These are phyloP conservation scores for Rachicladosporium sp. DNA, from an alignment of 2,329 filamentous ascomycete genomes.

Conservation along the genomic window DNA sequence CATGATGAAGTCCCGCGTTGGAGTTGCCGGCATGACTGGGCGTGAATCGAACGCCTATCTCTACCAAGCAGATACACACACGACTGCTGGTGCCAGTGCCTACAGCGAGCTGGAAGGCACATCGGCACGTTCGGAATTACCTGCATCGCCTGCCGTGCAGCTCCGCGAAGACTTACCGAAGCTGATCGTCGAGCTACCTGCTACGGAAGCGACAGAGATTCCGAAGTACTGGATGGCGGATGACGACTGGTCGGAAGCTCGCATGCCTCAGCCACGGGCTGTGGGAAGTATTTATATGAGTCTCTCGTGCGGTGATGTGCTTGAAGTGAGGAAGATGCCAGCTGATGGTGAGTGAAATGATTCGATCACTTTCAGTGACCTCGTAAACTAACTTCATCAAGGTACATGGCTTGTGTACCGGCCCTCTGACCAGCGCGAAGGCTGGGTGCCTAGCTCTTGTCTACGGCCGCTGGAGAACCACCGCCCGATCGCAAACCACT, in stretches of 20 bases:
- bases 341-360: not conserved
- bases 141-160: not conserved
- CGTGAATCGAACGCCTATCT: too few relatives aligned
- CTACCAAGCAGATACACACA: too few relatives aligned
- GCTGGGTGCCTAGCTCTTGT: conserved; percentile 1
- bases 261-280: not conserved
- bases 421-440: conserved; percentile 1
- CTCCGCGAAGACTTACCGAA: not conserved
- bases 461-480: conserved; percentile 1
- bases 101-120: not conserved
- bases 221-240: conserved; percentile 2
- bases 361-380: not conserved
- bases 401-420: conserved; percentile 1
- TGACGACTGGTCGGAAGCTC: conserved; percentile 1
- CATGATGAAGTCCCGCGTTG: not conserved
- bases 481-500: too few relatives aligned
- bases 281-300: conserved; percentile 2
- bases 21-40: not conserved
- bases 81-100: not conserved
- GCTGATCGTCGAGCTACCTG: not conserved
- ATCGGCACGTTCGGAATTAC: too few relatives aligned
- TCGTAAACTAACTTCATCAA: too few relatives aligned
- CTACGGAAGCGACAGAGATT: not conserved
- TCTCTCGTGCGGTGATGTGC: not conserved
- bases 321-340: conserved; percentile 2